Percentiles rank a stretch among this genome's conserved stretches.
phyloP scores from a whole-genome alignment of 345 rosid species.

The Schrenkiella parvula region DNA sequence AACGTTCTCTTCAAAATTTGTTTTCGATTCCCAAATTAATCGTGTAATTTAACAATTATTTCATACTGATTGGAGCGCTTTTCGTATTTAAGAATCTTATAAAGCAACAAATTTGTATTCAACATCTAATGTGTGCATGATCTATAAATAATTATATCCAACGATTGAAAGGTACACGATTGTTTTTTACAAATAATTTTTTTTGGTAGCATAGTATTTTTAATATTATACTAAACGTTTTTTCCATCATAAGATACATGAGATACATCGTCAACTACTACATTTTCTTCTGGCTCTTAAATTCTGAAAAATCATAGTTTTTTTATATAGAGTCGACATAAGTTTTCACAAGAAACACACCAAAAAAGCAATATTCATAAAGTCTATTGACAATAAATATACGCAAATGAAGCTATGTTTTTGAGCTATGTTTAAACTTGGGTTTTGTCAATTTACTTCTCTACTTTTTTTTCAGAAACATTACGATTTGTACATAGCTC shows the following conservation, averaged over 20 bases:
- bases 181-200: not conserved
- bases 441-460: no score
- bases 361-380: no score
- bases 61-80: not conserved
- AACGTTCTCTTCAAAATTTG: slow-evolving; percentile 11
- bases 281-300: no score
- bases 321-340: not conserved
- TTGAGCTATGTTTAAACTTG: no score
- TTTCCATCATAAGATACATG: no score
- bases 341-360: not conserved
- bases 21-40: slow-evolving; percentile 10
- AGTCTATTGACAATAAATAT: no score
- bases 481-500: no score
- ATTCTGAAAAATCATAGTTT: no score
- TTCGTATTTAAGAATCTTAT: not conserved
- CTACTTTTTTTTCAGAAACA: no score
- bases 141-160: not conserved
- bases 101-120: not conserved
- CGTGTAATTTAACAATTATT: not conserved
- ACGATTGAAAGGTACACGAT: not conserved
- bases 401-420: no score
- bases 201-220: not conserved
- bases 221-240: not conserved
- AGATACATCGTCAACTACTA: no score
- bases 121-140: not conserved